A percentile compares a stretch with the other conserved stretches of the same genome.
These are phyloP conservation scores for Apiotrichum mycotoxinovorans DNA, from an alignment of 1,284 basidiomycete species.

Conservation along the genomic window DNA sequence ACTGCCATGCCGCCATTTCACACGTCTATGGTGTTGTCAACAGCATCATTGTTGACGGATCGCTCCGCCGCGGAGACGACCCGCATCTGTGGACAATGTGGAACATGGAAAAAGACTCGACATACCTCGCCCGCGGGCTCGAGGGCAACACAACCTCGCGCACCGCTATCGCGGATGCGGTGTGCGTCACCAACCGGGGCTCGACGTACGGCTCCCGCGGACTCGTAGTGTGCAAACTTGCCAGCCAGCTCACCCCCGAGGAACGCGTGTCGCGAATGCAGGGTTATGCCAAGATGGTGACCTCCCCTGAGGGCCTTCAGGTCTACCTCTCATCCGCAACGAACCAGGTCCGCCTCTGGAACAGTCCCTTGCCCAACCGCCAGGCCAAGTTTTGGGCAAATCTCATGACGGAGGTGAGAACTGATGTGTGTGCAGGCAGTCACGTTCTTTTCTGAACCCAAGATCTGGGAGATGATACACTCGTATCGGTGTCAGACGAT, in stretches of 20 bases:
- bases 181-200: neutral
- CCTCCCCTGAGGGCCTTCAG: neutral
- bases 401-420: neutral
- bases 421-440: too few species aligned
- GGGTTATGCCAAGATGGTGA: neutral
- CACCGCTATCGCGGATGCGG: neutral
- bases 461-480: neutral
- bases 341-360: neutral
- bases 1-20: neutral
- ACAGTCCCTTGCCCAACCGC: neutral
- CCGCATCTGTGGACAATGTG: neutral
- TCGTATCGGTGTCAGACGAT: neutral
- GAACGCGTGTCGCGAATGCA: neutral
- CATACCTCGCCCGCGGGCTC: neutral
- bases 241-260: neutral
- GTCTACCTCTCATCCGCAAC: neutral
- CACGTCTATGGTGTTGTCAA: neutral
- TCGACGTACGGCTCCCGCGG: neutral
- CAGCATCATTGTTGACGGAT: neutral
- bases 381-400: neutral
- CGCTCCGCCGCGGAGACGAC: neutral
- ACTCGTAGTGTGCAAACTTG: neutral
- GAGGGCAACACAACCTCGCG: neutral
- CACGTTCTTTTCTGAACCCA: neutral
- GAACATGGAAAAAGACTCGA: neutral